Base-by-base conservation (phyloP, 768 basidiomycete species). In the Kwoniella europaea region DNA sequence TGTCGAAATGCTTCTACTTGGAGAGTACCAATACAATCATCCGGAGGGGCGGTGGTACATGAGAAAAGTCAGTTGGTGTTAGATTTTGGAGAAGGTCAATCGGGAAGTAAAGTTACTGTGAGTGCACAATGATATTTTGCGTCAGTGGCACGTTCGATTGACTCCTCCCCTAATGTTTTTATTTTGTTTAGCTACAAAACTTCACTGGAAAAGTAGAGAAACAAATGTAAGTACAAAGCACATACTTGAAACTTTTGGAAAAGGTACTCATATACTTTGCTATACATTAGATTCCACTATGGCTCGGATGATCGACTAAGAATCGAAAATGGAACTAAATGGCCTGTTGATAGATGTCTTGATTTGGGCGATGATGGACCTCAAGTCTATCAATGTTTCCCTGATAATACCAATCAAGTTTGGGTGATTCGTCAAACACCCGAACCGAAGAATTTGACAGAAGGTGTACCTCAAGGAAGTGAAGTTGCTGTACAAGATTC, bases 391-490 rank as follows among this genome's bases (percentile, higher is more conserved):
- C 56, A 59, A 44, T 67, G 65, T 52, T 18, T 27, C 22, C 55
- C 55, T 57, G 29, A 67, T 10, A 67, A 59, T 43, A 52, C 46
- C 41, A 57, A 57, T 27, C 65, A 65, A 55, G 65, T 57, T 22
- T 65, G 65, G 65, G 5, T 56, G 10, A 57, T 65, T 41, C 52
- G 65, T 13, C 29, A 56, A 2, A 65, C 54, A 4, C 54, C 65
- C 42, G 53, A 56, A 29, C 52, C 65, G 2, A 54, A 65, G 24
- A 24, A 20, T 41, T 29, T 65, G 10, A 16, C 22, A 2, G 35
- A 27, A 6, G 57, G 29, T 24, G 27, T 35, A 13, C 57, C 57
- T 27, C 15, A 16, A 35, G 29, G 57, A 58, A 13, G 20, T 16
- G 57, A 58, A 29, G 57, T 35, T 10, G 20, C 57, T 5, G 15